phyloP scores from a whole-genome alignment of 2,329 filamentous ascomycete species.

The Knufia petricola region DNA sequence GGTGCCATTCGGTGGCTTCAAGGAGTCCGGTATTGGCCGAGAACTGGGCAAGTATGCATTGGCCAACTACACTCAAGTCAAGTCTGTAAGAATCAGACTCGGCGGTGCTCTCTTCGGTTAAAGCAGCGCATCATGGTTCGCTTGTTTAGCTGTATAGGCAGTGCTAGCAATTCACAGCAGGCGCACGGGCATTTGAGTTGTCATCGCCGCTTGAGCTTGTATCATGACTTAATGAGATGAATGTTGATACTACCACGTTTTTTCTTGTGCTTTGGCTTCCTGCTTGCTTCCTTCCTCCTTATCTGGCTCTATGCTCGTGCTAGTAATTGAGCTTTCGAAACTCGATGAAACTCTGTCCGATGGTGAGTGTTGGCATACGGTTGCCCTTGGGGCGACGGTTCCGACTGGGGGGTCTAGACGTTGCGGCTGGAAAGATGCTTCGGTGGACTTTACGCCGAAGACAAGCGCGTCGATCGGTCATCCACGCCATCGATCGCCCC shows the following conservation, averaged over 20 bases:
- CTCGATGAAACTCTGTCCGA: too few species aligned
- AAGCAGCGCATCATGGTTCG: conserved; percentile 14
- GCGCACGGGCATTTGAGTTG: conserved; percentile 9
- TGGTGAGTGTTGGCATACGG: too few species aligned
- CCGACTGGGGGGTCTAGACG: too few species aligned
- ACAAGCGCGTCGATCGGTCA: too few species aligned
- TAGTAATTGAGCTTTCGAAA: too few species aligned
- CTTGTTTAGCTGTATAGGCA: not conserved
- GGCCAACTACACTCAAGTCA: conserved; percentile 48
- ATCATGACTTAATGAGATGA: conserved; percentile 3
- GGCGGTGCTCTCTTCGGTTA: conserved; percentile 38
- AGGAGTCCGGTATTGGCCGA: conserved; percentile 35
- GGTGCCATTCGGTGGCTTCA: conserved; percentile 36
- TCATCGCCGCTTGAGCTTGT: not conserved
- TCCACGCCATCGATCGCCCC: too few species aligned
- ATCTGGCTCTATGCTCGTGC: too few species aligned
- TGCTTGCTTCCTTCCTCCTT: too few species aligned
- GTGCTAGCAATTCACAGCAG: not conserved
- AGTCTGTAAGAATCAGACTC: conserved; percentile 30
- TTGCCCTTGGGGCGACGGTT: too few species aligned
- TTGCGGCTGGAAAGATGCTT: too few species aligned
- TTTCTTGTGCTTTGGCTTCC: too few species aligned
- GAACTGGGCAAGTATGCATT: conserved; percentile 40
- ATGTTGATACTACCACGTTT: not conserved
- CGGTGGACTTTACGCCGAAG: too few species aligned